Conservation (phyloP, 1,284 basidiomycete species). For the Termitomyces sp. region DNA sequence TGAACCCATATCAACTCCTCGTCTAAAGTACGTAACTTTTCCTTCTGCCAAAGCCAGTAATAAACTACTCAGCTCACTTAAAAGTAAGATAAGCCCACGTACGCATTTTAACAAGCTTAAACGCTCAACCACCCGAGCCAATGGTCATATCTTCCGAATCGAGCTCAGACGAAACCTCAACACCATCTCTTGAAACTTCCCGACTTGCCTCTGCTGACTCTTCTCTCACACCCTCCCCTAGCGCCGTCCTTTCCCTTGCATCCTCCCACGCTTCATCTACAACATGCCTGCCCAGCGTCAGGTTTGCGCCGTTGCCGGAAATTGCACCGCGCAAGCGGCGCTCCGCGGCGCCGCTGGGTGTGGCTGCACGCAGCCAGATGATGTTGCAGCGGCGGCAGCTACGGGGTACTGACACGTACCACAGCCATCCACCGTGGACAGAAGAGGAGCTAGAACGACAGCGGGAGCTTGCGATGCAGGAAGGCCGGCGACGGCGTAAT, state of each 20-base stretch:
- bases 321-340: constrained; percentile 50
- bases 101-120: neutral
- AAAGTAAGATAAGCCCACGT: neutral
- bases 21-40: neutral
- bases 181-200: constrained; percentile 14
- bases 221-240: constrained; percentile 14
- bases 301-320: constrained; percentile 63
- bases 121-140: neutral
- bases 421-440: constrained; percentile 29
- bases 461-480: constrained; percentile 10
- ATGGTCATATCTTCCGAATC: constrained; percentile 12
- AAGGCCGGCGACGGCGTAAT: constrained; percentile 5
- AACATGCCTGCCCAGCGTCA: constrained; percentile 35
- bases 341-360: constrained; percentile 53
- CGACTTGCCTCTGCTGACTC: constrained; percentile 15
- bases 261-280: constrained; percentile 17
- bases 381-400: constrained; percentile 31
- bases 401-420: constrained; percentile 9
- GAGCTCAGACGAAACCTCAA: constrained; percentile 10
- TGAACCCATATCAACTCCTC: neutral
- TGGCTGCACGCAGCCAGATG: constrained; percentile 54
- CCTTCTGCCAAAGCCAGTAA: neutral
- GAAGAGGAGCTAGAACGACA: constrained; percentile 31
- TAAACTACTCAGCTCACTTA: neutral
- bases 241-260: constrained; percentile 16